phyloP scores from a whole-genome alignment of 176 grass and related monocot species.

The Paspalum notatum region DNA sequence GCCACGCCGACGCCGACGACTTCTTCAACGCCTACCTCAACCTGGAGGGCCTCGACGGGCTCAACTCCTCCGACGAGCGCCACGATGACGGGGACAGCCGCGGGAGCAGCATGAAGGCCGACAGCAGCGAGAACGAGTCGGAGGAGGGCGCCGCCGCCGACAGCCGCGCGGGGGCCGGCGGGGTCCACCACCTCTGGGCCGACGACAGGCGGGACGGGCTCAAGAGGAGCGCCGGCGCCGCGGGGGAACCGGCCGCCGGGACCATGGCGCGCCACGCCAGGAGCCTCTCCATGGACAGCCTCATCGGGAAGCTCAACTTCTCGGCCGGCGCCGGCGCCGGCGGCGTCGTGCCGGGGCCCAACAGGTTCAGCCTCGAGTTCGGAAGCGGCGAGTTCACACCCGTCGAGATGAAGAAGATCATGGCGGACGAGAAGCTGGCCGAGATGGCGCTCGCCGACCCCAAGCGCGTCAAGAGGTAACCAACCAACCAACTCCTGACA shows the following conservation, averaged over 20 bases:
- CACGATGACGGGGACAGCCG: slow-evolving; percentile 70
- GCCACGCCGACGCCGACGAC: slow-evolving; percentile 48
- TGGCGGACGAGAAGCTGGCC: slow-evolving; percentile 87
- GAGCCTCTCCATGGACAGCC: slow-evolving; percentile 95
- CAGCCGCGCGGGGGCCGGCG: slow-evolving; percentile 21
- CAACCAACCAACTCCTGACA: too few relatives aligned
- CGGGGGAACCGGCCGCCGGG: slow-evolving; percentile 23
- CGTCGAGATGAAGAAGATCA: slow-evolving; percentile 98
- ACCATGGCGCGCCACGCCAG: slow-evolving; percentile 49
- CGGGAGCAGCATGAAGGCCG: slow-evolving; percentile 75
- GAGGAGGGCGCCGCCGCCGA: slow-evolving; percentile 60
- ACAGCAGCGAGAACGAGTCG: slow-evolving; percentile 90
- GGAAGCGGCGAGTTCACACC: slow-evolving; percentile 84
- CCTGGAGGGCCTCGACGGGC: slow-evolving; percentile 70
- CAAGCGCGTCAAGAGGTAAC: slow-evolving; percentile 92
- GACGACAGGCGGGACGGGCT: slow-evolving; percentile 36
- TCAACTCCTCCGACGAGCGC: slow-evolving; percentile 80
- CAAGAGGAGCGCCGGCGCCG: slow-evolving; percentile 50
- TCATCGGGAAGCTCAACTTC: slow-evolving; percentile 80
- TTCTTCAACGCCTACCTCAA: slow-evolving; percentile 85
- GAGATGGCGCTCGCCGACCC: slow-evolving; percentile 96
- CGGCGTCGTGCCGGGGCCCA: slow-evolving; percentile 9
- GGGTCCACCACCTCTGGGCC: slow-evolving; percentile 48
- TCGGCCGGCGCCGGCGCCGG: not conserved
- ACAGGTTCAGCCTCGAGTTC: slow-evolving; percentile 83